Evolutionary conservation across 192 early-diverging fungal species (phyloP), one percentile per base, ranked within the genome.

Genomic region (Globomyces pollinis-pini): DNA sequence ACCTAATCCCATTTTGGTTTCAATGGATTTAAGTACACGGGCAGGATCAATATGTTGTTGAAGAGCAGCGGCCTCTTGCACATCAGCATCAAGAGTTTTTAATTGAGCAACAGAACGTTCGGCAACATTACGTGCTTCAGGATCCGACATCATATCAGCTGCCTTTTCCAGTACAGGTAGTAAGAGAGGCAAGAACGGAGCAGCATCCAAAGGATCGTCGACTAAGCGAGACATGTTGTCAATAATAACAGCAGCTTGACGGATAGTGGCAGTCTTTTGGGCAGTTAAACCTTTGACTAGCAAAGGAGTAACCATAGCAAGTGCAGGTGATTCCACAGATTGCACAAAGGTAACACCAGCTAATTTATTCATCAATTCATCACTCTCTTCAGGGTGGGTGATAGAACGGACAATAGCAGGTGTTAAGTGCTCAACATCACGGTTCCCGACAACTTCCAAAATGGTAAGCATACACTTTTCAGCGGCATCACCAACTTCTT

Each of bases 221-320:
- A 88, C 87, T 36, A 90, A 79, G 71, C 87, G 87, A 67, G 78
- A 88, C 84, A 90, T 83, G 73, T 90, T 90, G 74, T 88, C 82
- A 63, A 86, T 86, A 71, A 90, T 89, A 57, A 89, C 71, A 53
- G 84, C 84, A 58, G 84, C 63, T 45, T 79, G 79, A 64, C 87
- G 84, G 66, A 84, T 71, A 53, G 85, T 84, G 38, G 80, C 65
- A 61, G 74, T 83, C 60, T 74, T 71, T 57, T 84, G 75, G 60
- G 87, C 83, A 57, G 65, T 67, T 16, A 79, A 54, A 28, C 68
- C 73, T 57, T 73, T 67, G 41, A 71, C 62, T 21, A 79, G 66
- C 20, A 79, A 65, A 13, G 77, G 77, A 16, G 84, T 83, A 78
- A 90, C 80, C 62, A 90, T 85, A 59, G 87, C 84, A 32, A 90